Conservation (phyloP, 306 rosid genomes). For the Cercis canadensis region DNA sequence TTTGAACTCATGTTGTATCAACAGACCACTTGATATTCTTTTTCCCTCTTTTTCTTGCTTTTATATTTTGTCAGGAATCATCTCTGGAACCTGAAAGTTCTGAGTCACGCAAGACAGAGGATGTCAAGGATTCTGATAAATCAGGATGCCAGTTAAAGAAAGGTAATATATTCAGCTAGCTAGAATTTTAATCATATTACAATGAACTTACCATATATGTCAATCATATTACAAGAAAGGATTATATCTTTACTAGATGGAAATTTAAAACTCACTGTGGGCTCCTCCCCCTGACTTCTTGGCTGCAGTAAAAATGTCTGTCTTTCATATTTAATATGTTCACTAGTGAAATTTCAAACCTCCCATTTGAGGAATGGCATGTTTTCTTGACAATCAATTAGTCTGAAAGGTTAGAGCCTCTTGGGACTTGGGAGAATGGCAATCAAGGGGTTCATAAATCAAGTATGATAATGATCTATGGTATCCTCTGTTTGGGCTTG, state of each 20-base stretch:
- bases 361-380: not conserved
- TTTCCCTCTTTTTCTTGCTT: not conserved
- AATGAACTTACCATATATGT: conserved; percentile 30
- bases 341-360: conserved; percentile 1
- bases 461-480: not conserved
- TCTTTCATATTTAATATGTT: not conserved
- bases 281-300: not conserved
- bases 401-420: not conserved
- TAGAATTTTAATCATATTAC: conserved; percentile 1
- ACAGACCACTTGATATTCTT: conserved; percentile 29
- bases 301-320: not conserved
- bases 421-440: not conserved
- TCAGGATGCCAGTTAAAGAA: conserved; percentile 66
- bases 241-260: conserved; percentile 1
- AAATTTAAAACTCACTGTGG: not conserved
- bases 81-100: conserved; percentile 59
- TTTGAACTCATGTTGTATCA: conserved; percentile 23
- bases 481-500: not conserved
- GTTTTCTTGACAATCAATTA: not conserved
- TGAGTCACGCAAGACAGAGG: conserved; percentile 61
- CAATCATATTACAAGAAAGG: not conserved
- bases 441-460: not conserved
- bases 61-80: conserved; percentile 54
- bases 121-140: conserved; percentile 56
- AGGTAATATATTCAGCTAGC: conserved; percentile 56